phyloP scores from a whole-genome alignment of 2,329 filamentous ascomycete genomes.

The Trichoderma lentiforme region DNA sequence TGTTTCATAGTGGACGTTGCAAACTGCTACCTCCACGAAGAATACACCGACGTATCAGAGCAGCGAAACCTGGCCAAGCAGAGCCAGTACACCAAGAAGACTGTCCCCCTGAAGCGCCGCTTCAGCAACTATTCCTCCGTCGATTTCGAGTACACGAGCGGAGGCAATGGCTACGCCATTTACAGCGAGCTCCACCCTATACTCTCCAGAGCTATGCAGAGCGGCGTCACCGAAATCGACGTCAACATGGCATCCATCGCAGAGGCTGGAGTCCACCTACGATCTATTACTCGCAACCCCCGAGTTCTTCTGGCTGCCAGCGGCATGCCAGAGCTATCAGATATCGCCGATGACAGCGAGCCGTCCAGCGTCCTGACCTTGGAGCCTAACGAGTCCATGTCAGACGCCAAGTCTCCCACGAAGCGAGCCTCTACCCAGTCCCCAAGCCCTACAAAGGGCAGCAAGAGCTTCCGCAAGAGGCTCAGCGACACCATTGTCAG shows the following conservation, averaged over 20 bases:
- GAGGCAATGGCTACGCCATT: constrained; percentile 28
- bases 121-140: constrained; percentile 21
- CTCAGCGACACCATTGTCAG: constrained; percentile 31
- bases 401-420: constrained; percentile 31
- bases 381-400: constrained; percentile 23
- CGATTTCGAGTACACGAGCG: constrained; percentile 17
- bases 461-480: constrained; percentile 25
- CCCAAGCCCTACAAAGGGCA: constrained; percentile 27
- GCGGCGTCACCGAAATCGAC: constrained; percentile 26
- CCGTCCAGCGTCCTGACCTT: constrained; percentile 27
- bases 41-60: background rate
- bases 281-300: constrained; percentile 23
- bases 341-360: constrained; percentile 30
- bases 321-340: constrained; percentile 27
- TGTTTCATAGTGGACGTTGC: constrained; percentile 28
- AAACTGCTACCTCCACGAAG: constrained; percentile 20
- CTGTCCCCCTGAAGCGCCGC: constrained; percentile 31
- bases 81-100: background rate
- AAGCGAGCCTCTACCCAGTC: constrained; percentile 29
- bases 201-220: constrained; percentile 24
- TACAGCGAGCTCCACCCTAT: constrained; percentile 29
- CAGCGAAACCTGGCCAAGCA: constrained; percentile 1
- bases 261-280: constrained; percentile 24
- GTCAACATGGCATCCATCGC: constrained; percentile 28
- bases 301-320: constrained; percentile 24